Conservation (phyloP, 2,329 filamentous ascomycete genomes). For the Mycosphaerella sp. region DNA sequence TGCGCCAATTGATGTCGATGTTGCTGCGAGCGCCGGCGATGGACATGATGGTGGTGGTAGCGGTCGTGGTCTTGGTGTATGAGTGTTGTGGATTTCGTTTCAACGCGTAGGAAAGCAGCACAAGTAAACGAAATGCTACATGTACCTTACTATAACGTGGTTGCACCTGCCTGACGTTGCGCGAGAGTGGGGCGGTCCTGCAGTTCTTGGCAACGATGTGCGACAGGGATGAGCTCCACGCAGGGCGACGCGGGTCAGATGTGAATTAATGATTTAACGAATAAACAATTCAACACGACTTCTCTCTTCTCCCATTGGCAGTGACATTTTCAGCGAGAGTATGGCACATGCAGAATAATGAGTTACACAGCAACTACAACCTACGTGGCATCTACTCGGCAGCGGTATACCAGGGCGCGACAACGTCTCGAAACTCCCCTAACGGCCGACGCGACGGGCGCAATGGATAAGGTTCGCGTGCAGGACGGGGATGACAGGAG, state of each 20-base stretch:
- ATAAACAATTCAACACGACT: neutral
- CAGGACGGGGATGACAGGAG: constrained; percentile 21
- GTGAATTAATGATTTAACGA: neutral
- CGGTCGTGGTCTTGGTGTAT: neutral
- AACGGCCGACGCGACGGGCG: constrained; percentile 1
- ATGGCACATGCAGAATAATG: too few species aligned
- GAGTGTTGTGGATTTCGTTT: neutral
- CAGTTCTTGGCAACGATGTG: constrained; percentile 1
- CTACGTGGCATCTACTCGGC: neutral
- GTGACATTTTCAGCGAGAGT: neutral
- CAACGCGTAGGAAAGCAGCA: neutral
- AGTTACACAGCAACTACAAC: neutral
- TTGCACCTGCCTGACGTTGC: constrained; percentile 10
- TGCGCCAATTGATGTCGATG: constrained; percentile 60
- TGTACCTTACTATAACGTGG: neutral
- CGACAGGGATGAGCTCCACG: neutral
- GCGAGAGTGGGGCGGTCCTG: constrained; percentile 2
- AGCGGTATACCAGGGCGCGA: constrained; percentile 2
- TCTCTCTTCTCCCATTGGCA: neutral
- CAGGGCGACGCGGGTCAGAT: constrained; percentile 2
- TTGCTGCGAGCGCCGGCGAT: constrained; percentile 35
- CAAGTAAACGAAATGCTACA: too few species aligned
- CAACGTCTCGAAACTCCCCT: neutral
- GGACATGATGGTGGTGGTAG: constrained; percentile 9
- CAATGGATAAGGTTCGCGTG: constrained; percentile 24